Evolutionary conservation across 2,329 filamentous ascomycete genomes (phyloP), one percentile per base, ranked within the genome.

Genomic region (Xylaria sp.): DNA sequence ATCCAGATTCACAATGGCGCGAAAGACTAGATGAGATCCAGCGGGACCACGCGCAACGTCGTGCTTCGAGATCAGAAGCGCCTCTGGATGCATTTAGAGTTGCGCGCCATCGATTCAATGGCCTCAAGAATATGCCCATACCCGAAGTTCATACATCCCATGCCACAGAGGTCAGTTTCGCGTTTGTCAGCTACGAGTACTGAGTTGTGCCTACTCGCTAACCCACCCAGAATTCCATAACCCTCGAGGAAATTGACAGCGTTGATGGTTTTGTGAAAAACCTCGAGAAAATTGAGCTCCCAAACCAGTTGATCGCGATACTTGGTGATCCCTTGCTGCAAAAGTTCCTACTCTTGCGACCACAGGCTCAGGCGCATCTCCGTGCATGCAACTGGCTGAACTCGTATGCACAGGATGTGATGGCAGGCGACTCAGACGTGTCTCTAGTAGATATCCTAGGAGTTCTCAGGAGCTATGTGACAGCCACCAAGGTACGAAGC

Each of bases 301-400:
- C 91, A 0, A 92, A 89, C 63, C 91, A 96, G 73, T 79, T 95
- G 1, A 85, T 92, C 47, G 89, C 91, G 4, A 85, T 90, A 3
- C 76, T 95, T 11, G 83, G 83, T 1, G 89, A 95, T 68, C 88
- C 88, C 2, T 77, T 95, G 35, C 80, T 93, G 1, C 90, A 93
- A 71, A 94, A 93, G 69, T 78, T 93, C 23, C 76, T 91, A 39
- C 75, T 89, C n/a, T 75, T 90, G 35, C 81, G 83, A 54, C 82
- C 86, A 1, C 80, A 83, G 42, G 74, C 76, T 13, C 76, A 79
- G 53, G 78, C 78, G 10, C 74, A 78, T 34, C 75, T 76, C 54
- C 78, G 85, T n/a, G 77, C 85, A 49, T 76, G 80, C 49, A 80
- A 82, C 66, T 88, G 85, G 85, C 70, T 88, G 48, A 71, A 76